These are phyloP conservation scores for Hemerocallis citrina DNA, from an alignment of 106 monocot genomes.

Conservation along the genomic window DNA sequence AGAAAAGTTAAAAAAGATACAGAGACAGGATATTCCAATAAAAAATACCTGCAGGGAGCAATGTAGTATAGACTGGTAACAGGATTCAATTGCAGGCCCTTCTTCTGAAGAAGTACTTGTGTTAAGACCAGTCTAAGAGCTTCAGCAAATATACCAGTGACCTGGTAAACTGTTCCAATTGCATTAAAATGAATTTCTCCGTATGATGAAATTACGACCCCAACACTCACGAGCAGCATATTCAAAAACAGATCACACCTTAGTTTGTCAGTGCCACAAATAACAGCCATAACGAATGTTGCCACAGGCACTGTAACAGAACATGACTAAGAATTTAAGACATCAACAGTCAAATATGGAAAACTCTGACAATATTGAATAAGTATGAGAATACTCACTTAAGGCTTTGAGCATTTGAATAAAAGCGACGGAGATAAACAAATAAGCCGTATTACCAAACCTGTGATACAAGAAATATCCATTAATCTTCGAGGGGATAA, in stretches of 20 bases:
- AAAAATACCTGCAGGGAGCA: slow-evolving; percentile 81
- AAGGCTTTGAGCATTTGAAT: slow-evolving; percentile 98
- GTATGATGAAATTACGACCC: slow-evolving; percentile 84
- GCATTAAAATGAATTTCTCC: slow-evolving; percentile 89
- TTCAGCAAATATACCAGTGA: slow-evolving; percentile 85
- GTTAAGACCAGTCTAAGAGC: slow-evolving; percentile 90
- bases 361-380: neutral
- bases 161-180: slow-evolving; percentile 79
- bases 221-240: slow-evolving; percentile 88
- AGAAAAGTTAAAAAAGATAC: neutral
- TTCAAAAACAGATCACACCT: slow-evolving; percentile 78
- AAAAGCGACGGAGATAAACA: slow-evolving; percentile 86
- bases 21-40: neutral
- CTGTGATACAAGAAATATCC: slow-evolving; percentile 29
- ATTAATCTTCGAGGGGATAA: neutral
- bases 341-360: neutral
- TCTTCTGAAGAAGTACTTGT: slow-evolving; percentile 92
- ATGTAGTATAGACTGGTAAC: slow-evolving; percentile 91
- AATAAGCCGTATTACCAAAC: slow-evolving; percentile 93
- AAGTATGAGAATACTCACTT: slow-evolving; percentile 37
- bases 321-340: neutral
- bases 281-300: slow-evolving; percentile 83
- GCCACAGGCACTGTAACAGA: slow-evolving; percentile 85
- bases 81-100: slow-evolving; percentile 80
- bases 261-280: slow-evolving; percentile 78